phyloP scores from a whole-genome alignment of 2,329 filamentous ascomycete species.

The Samsoniella hepiali region DNA sequence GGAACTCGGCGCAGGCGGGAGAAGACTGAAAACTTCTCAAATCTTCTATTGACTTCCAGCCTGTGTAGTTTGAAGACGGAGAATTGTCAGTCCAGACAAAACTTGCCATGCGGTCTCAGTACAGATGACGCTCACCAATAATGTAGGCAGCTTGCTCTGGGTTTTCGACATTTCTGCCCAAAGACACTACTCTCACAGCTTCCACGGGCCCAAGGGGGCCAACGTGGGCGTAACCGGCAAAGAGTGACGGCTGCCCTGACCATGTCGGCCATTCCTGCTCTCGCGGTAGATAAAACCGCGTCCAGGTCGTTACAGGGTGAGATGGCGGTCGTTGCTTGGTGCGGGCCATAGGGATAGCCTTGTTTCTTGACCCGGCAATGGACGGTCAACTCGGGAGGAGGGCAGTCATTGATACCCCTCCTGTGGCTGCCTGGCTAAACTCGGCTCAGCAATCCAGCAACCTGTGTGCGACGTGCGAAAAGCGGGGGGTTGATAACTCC shows the following conservation, averaged over 20 bases:
- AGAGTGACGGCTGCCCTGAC: background rate
- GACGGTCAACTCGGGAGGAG: too few species aligned
- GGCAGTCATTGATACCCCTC: too few species aligned
- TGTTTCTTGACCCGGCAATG: too few species aligned
- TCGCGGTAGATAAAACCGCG: conserved; percentile 23
- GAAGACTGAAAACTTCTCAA: conserved; percentile 23
- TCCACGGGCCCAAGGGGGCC: conserved; percentile 19
- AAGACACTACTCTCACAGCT: too few species aligned
- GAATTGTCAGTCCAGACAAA: background rate
- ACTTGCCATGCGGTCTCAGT: background rate
- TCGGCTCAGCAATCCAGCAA: too few species aligned
- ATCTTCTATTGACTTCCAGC: conserved; percentile 18
- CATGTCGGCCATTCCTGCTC: conserved; percentile 25
- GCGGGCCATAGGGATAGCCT: background rate
- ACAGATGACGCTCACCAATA: conserved; percentile 16
- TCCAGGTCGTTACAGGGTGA: conserved; percentile 21
- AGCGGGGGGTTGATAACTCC: too few species aligned
- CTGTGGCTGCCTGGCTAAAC: too few species aligned
- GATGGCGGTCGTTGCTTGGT: background rate
- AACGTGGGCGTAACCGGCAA: conserved; percentile 17
- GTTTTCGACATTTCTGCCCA: conserved; percentile 23
- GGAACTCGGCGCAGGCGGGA: conserved; percentile 22
- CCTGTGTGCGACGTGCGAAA: too few species aligned
- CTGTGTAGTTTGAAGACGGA: conserved; percentile 10
- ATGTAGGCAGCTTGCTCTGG: conserved; percentile 24